Base-by-base conservation (phyloP, 441 rosid species). In the Eruca vesicaria region DNA sequence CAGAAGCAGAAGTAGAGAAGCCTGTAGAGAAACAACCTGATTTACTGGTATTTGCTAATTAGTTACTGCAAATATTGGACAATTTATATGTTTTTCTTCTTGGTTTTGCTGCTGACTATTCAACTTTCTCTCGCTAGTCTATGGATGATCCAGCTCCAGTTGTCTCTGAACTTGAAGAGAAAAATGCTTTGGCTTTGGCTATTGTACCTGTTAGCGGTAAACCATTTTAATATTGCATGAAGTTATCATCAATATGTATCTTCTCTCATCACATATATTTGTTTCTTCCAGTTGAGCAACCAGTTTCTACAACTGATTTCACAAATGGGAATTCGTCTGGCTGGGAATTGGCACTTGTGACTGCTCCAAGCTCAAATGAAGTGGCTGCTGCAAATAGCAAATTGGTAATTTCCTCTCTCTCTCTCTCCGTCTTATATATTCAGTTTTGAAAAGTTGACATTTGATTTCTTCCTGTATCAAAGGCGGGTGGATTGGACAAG, bases 401-500 rank as follows among this genome's bases (percentile, higher is more conserved):
- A 81, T 79, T 93, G 94, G 98, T 93, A 89, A 33, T 26, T 45
- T 71, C 3, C 48, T 35, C 43, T 4, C 65, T 59, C 63, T 21
- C 45, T 70, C 18, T 48, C 50, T 8, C 11, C 63, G 43, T 72
- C 57, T 43, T 50, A n/a, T 50, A 19, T 43, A 43, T 35, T 73
- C 5, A 23, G 28, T 7, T 15, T 5, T 6, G 2, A 16, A 18
- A 12, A 41, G 29, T 14, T 16, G 26, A 65, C 33, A 58, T 69
- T 28, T 10, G 19, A 60, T 18, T n/a, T 9, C 4, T 57, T 56
- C 10, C 2, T 63, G 19, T 41, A n/a, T 73, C 28, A 68, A 78
- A 96, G 99, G 98, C 79, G 33, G 99, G 99, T 80, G 99, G 98
- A 59, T 80, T 96, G 16, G 99, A 96, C 86, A 86, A 82, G 85